These are phyloP conservation scores for Fusarium brachygibbosum DNA, from an alignment of 2,329 filamentous ascomycete species.

Conservation along the genomic window DNA sequence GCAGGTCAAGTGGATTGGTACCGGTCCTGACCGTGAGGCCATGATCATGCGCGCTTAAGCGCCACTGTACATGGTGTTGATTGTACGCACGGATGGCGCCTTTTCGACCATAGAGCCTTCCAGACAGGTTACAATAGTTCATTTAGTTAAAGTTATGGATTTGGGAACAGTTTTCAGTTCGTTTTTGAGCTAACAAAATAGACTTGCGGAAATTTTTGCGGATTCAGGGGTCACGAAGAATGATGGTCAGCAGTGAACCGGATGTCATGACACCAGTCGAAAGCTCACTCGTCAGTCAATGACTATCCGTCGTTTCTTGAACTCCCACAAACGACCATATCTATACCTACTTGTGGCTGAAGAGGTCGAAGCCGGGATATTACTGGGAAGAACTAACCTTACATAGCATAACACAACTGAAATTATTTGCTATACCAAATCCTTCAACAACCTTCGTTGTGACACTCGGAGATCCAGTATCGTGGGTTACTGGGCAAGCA, in stretches of 20 bases:
- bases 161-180: slow-evolving; percentile 3
- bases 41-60: slow-evolving; percentile 32
- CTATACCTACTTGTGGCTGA: background rate
- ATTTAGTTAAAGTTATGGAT: slow-evolving; percentile 5
- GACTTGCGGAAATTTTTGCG: background rate
- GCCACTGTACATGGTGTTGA: background rate
- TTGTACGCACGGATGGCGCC: background rate
- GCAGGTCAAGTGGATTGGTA: slow-evolving; percentile 37
- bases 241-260: background rate
- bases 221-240: slow-evolving; percentile 1
- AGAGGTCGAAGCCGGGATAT: background rate
- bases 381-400: slow-evolving; percentile 1
- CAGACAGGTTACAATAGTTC: slow-evolving; percentile 10
- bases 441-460: background rate
- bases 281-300: background rate
- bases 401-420: slow-evolving; percentile 3
- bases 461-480: background rate
- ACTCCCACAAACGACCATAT: background rate
- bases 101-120: background rate
- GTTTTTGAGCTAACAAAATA: slow-evolving; percentile 18
- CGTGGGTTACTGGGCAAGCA: background rate
- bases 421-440: slow-evolving; percentile 9
- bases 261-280: background rate
- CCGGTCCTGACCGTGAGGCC: slow-evolving; percentile 36
- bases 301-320: background rate